Percentiles rank a stretch among this genome's conserved stretches.
phyloP scores from a whole-genome alignment of 257 asterid species.

The Echium plantagineum region DNA sequence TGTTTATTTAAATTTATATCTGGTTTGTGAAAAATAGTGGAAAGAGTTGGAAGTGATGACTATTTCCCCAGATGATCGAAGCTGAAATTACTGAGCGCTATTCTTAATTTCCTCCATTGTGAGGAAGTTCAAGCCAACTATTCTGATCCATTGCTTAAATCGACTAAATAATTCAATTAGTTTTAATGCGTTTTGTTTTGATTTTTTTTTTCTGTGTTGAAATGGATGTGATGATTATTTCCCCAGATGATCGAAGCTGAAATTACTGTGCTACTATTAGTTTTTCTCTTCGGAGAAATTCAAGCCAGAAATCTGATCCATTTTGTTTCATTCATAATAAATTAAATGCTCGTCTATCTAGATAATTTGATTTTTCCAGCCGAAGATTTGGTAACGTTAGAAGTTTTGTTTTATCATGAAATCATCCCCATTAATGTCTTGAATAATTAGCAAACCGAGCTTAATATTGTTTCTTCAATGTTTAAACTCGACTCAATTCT shows the following conservation, averaged over 20 bases:
- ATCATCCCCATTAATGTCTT: no score
- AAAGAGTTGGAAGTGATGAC: conserved; percentile 6
- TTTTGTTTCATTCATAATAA: no score
- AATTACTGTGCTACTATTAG: conserved; percentile 6
- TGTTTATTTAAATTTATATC: not conserved
- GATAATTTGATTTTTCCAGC: no score
- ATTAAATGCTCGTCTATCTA: no score
- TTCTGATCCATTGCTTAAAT: not conserved
- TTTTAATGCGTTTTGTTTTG: not conserved
- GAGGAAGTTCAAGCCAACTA: conserved; percentile 7
- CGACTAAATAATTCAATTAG: not conserved
- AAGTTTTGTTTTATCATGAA: no score
- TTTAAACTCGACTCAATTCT: no score
- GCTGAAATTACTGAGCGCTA: conserved; percentile 9
- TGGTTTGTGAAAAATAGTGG: not conserved
- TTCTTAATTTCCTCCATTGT: not conserved
- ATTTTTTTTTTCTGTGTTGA: not conserved
- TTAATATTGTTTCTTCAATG: no score
- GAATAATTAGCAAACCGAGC: no score
- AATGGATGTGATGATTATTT: conserved; percentile 11
- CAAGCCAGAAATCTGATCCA: conserved; percentile 12
- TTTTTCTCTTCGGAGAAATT: conserved; percentile 3
- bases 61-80: conserved; percentile 14
- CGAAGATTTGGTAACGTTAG: no score
- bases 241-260: conserved; percentile 16